Conservation (phyloP, 306 rosid species). For the Heteromeles arbutifolia region DNA sequence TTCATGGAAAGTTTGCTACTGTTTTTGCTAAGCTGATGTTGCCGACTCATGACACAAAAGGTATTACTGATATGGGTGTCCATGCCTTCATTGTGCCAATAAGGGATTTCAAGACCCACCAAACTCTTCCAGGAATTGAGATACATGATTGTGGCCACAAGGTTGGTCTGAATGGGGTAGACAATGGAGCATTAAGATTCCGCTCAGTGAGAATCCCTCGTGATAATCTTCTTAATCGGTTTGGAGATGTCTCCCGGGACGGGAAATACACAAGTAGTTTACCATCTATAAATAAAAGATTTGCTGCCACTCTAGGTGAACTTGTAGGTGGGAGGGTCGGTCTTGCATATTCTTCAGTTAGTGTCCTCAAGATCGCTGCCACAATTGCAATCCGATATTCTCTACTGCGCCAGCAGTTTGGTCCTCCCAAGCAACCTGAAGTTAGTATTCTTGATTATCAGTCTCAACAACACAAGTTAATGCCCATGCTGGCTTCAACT, state of each 20-base stretch:
- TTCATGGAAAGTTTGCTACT: conserved; percentile 91
- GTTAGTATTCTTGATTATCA: conserved; percentile 85
- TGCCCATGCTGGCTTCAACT: conserved; percentile 98
- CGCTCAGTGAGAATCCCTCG: conserved; percentile 84
- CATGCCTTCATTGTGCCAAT: conserved; percentile 94
- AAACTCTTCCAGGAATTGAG: conserved; percentile 89
- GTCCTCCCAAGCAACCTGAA: conserved; percentile 93
- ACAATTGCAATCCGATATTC: conserved; percentile 85
- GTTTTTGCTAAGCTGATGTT: conserved; percentile 79
- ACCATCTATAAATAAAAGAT: conserved; percentile 73
- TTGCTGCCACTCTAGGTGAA: conserved; percentile 91
- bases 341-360: conserved; percentile 84
- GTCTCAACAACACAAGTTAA: conserved; percentile 95
- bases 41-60: conserved; percentile 59
- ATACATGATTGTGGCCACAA: conserved; percentile 95
- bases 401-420: conserved; percentile 90
- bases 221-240: conserved; percentile 88
- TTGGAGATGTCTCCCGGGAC: conserved; percentile 90
- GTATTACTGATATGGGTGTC: conserved; percentile 87
- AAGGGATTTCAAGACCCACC: conserved; percentile 78
- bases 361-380: conserved; percentile 76
- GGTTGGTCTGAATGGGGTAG: conserved; percentile 93
- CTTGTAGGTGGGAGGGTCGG: conserved; percentile 98
- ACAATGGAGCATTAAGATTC: conserved; percentile 90
- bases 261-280: conserved; percentile 82